A percentile compares a stretch with the other conserved stretches of the same genome.
These are phyloP conservation scores for Moniliella sp. DNA, from an alignment of 1,284 basidiomycete genomes.

Conservation along the genomic window DNA sequence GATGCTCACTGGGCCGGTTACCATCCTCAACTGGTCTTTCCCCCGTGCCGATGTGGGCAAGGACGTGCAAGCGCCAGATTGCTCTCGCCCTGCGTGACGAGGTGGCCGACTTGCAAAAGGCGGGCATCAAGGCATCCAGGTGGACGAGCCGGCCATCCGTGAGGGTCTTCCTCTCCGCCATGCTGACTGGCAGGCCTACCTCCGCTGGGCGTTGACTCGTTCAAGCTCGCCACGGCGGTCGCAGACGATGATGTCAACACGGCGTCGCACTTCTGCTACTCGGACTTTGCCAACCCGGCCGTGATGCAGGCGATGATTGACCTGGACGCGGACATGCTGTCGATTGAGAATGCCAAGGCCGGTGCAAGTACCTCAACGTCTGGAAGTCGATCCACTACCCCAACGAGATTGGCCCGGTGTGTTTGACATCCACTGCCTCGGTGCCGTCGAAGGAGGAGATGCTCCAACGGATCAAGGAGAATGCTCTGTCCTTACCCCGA, in stretches of 20 bases:
- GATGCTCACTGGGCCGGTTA: conserved; percentile 58
- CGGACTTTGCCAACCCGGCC: too few species aligned
- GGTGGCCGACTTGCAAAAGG: conserved; percentile 88
- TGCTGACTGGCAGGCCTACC: conserved; percentile 28
- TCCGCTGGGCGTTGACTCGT: conserved; percentile 33
- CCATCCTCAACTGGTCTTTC: conserved; percentile 99
- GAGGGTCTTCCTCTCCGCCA: conserved; percentile 47
- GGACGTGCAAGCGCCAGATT: conserved; percentile 88
- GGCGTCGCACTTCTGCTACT: conserved; percentile 34
- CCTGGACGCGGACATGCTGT: conserved; percentile 96
- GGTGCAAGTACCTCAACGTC: conserved; percentile 63
- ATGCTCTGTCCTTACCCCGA: conserved; percentile 37
- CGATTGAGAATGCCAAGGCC: conserved; percentile 57
- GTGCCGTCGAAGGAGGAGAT: conserved; percentile 71
- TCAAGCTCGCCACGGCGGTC: conserved; percentile 28
- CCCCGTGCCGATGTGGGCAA: conserved; percentile 90
- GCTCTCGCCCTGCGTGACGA: conserved; percentile 95
- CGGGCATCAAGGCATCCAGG: conserved; percentile 91
- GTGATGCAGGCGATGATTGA: conserved; percentile 92
- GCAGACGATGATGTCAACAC: conserved; percentile 29
- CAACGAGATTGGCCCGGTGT: conserved; percentile 85
- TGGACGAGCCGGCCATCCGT: conserved; percentile 97
- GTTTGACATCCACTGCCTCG: conserved; percentile 95
- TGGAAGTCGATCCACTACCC: conserved; percentile 91
- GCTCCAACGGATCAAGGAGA: conserved; percentile 67